Evolutionary conservation across 306 rosid species (phyloP).

Genomic region (Begonia peltatifolia): DNA sequence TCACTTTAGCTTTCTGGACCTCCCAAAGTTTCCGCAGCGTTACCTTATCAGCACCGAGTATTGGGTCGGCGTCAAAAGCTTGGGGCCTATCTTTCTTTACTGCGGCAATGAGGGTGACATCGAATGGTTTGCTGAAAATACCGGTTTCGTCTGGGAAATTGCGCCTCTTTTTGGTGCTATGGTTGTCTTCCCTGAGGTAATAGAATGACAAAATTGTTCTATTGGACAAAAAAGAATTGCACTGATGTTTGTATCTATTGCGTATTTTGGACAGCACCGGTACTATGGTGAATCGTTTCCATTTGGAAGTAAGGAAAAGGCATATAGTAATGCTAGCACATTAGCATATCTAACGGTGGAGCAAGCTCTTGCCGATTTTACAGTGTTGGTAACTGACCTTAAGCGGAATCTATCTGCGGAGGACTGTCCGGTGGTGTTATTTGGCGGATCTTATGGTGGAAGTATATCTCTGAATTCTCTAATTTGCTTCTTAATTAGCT

Average conservation of each 20-base stretch:
- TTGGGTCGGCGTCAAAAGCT: slow-evolving; percentile 37
- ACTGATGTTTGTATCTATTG: too few species aligned
- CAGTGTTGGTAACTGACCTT: slow-evolving; percentile 44
- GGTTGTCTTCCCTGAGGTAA: slow-evolving; percentile 77
- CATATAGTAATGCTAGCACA: slow-evolving; percentile 58
- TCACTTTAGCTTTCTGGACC: slow-evolving; percentile 61
- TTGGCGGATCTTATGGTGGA: slow-evolving; percentile 95
- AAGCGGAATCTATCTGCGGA: slow-evolving; percentile 44
- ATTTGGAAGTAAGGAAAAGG: slow-evolving; percentile 43
- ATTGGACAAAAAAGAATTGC: too few species aligned
- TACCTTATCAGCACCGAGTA: slow-evolving; percentile 64
- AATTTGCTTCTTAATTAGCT: too few species aligned
- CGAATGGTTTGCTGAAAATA: slow-evolving; percentile 66
- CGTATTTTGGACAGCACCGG: slow-evolving; percentile 33
- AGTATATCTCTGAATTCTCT: slow-evolving; percentile 21
- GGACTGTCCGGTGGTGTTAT: slow-evolving; percentile 62
- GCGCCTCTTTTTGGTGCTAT: slow-evolving; percentile 74
- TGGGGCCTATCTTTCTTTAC: slow-evolving; percentile 72
- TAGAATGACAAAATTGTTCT: background rate
- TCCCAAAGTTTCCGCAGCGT: slow-evolving; percentile 46
- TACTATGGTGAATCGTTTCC: slow-evolving; percentile 77
- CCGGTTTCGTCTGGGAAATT: slow-evolving; percentile 80
- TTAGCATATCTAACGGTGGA: slow-evolving; percentile 52
- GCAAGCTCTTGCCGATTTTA: slow-evolving; percentile 67
- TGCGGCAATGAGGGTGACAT: slow-evolving; percentile 94